These are phyloP conservation scores for Heterotrichella gracilis DNA, from an alignment of 352 stramenopile genomes.

Conservation along the genomic window DNA sequence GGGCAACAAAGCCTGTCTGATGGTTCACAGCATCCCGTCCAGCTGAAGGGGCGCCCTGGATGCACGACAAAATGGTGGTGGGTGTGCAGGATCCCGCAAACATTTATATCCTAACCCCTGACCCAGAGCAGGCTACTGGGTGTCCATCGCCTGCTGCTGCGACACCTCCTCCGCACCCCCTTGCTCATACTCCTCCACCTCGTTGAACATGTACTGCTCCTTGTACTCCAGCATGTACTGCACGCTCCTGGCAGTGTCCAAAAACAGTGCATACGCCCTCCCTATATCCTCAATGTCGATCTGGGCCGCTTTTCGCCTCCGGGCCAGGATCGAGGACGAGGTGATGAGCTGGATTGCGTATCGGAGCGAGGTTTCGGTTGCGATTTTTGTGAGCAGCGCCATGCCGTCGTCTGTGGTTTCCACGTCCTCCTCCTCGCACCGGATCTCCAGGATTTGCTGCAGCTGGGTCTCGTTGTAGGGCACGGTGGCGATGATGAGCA, in stretches of 20 bases:
- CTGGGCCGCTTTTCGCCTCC: constrained; percentile 55
- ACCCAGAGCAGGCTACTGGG: too few species aligned
- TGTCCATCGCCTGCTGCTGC: too few species aligned
- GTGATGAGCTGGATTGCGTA: constrained; percentile 99
- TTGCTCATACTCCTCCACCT: too few species aligned
- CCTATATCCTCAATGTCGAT: constrained; percentile 57
- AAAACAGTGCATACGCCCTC: constrained; percentile 72
- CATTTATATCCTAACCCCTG: too few species aligned
- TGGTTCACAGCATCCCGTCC: too few species aligned
- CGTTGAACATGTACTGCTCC: constrained; percentile 93
- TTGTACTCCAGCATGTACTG: constrained; percentile 98
- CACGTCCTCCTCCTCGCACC: constrained; percentile 87
- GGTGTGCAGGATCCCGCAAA: too few species aligned
- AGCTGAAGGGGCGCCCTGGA: too few species aligned
- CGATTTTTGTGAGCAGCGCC: constrained; percentile 84
- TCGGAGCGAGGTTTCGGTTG: constrained; percentile 72
- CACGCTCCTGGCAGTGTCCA: constrained; percentile 83
- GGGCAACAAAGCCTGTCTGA: too few species aligned
- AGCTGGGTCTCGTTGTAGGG: constrained; percentile 76
- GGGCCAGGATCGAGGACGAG: constrained; percentile 28
- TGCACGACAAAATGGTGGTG: too few species aligned
- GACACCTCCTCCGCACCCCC: too few species aligned
- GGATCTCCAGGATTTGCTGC: constrained; percentile 70
- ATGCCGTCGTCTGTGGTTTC: constrained; percentile 81
- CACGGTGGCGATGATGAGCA: constrained; percentile 91